Evolutionary conservation across 805 yeast species (phyloP).

Genomic region (Candida morakotiae): DNA sequence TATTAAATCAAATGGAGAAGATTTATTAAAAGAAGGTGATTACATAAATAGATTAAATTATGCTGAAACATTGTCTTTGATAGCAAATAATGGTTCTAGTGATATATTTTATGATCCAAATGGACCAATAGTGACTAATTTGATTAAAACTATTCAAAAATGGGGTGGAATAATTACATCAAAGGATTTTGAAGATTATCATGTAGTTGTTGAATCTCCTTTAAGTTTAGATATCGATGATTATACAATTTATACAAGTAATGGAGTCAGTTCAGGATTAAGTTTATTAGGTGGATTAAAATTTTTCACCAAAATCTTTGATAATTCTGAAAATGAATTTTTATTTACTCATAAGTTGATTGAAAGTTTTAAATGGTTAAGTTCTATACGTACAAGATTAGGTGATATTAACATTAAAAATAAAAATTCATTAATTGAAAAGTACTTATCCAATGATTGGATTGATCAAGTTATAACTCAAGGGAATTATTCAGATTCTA

Average conservation of each 20-base stretch:
- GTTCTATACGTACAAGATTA: slow-evolving; percentile 76
- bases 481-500: slow-evolving; percentile 46
- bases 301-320: slow-evolving; percentile 44
- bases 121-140: slow-evolving; percentile 63
- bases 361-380: slow-evolving; percentile 94
- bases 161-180: slow-evolving; percentile 65
- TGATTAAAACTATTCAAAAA: slow-evolving; percentile 46
- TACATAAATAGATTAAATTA: slow-evolving; percentile 51
- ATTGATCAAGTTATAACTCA: slow-evolving; percentile 39
- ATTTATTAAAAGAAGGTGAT: slow-evolving; percentile 52
- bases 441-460: slow-evolving; percentile 56
- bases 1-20: slow-evolving; percentile 24
- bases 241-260: slow-evolving; percentile 39
- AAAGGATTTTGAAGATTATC: slow-evolving; percentile 65
- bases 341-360: slow-evolving; percentile 61
- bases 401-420: slow-evolving; percentile 55
- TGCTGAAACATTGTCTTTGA: slow-evolving; percentile 61
- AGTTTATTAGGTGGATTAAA: slow-evolving; percentile 74
- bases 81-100: slow-evolving; percentile 75
- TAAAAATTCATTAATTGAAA: slow-evolving; percentile 25
- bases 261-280: slow-evolving; percentile 81
- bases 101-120: slow-evolving; percentile 80
- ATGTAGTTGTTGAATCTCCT: slow-evolving; percentile 45
- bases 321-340: slow-evolving; percentile 15
- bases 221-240: slow-evolving; percentile 24